These are phyloP conservation scores for Pestalotiopsis sp. DNA, from an alignment of 2,329 filamentous ascomycete species.

Conservation along the genomic window DNA sequence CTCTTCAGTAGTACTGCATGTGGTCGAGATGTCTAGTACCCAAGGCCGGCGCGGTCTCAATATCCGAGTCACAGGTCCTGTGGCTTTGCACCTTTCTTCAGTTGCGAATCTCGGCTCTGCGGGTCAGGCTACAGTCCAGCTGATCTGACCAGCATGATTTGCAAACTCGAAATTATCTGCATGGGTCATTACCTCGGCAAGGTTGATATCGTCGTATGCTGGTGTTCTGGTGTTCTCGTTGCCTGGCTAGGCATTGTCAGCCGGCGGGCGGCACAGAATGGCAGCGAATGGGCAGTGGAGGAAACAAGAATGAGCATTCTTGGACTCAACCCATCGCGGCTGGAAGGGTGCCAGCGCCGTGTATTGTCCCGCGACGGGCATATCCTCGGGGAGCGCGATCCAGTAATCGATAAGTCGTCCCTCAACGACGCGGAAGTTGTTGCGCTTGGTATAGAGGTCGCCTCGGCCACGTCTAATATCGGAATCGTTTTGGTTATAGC, in stretches of 20 bases:
- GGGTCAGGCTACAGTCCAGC: no score
- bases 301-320: conserved; percentile 33
- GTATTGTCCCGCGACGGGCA: conserved; percentile 19
- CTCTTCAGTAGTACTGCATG: no score
- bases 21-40: no score
- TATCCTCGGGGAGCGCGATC: conserved; percentile 9
- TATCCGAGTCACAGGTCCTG: no score
- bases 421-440: conserved; percentile 10
- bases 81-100: no score
- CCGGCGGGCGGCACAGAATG: conserved; percentile 27
- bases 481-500: conserved; percentile 28
- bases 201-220: no score
- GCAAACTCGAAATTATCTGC: no score
- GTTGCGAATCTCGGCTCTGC: no score
- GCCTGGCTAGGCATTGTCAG: conserved; percentile 3
- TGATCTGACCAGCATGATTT: no score
- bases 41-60: no score
- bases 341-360: conserved; percentile 20
- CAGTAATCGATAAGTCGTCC: conserved; percentile 3
- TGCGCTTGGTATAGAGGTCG: conserved; percentile 27
- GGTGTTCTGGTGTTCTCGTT: no score
- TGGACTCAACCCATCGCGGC: conserved; percentile 26
- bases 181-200: no score
- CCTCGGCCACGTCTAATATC: conserved; percentile 26
- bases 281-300: conserved; percentile 29